Evolutionary conservation across 2,329 filamentous ascomycete genomes (phyloP).

Genomic region (Apiospora kogelbergensis): DNA sequence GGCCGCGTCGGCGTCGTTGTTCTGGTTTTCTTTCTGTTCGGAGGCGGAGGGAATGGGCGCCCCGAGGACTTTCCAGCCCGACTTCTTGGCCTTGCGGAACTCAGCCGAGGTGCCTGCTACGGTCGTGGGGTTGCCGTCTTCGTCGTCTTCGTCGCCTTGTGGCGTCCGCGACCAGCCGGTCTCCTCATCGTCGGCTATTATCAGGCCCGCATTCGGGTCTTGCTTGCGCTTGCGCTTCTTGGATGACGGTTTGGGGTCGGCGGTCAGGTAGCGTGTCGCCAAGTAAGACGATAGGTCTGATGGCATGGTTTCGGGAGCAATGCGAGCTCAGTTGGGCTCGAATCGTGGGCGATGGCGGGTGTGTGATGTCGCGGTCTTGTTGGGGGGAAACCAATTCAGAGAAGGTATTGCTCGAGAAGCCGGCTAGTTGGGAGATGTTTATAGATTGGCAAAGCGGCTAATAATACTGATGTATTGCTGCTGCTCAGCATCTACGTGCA

Average conservation of each 20-base stretch:
- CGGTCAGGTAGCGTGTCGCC: conserved; percentile 81
- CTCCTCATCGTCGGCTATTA: conserved; percentile 66
- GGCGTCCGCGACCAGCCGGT: conserved; percentile 48
- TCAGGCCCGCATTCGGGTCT: conserved; percentile 47
- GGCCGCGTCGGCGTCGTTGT: conserved; percentile 48
- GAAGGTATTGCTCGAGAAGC: neutral
- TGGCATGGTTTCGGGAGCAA: conserved; percentile 41
- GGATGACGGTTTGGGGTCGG: conserved; percentile 49
- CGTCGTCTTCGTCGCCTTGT: conserved; percentile 49
- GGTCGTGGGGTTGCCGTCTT: conserved; percentile 49
- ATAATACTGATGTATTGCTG: neutral
- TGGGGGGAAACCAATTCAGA: too few relatives aligned
- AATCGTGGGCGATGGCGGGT: neutral
- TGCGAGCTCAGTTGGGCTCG: neutral
- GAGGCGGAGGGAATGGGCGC: conserved; percentile 28
- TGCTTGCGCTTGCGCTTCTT: conserved; percentile 59
- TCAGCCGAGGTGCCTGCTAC: conserved; percentile 55
- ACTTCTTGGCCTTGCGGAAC: conserved; percentile 76
- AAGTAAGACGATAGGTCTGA: conserved; percentile 78
- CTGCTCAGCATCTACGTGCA: neutral
- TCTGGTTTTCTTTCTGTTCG: conserved; percentile 18
- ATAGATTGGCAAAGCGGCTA: neutral
- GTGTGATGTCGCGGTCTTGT: neutral
- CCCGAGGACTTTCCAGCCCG: conserved; percentile 74
- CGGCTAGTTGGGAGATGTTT: neutral